phyloP scores from a whole-genome alignment of 176 grass and related monocot genomes.

The Musa beccarii region DNA sequence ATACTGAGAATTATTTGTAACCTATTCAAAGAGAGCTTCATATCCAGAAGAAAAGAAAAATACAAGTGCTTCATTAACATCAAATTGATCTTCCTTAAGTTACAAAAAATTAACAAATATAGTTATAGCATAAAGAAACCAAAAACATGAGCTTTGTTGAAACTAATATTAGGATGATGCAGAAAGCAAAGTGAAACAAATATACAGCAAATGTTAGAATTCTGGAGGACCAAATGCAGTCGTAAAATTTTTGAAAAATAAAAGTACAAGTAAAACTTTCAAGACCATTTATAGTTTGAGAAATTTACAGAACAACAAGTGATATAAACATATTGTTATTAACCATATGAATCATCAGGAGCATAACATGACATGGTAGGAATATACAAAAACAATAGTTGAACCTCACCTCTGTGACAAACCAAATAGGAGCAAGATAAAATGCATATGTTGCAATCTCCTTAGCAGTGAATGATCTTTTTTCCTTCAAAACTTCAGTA shows the following conservation, averaged over 20 bases:
- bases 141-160: no score
- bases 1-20: background rate
- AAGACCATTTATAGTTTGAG: background rate
- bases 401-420: slow-evolving; percentile 81
- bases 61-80: no score
- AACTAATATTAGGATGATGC: background rate
- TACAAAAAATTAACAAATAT: no score
- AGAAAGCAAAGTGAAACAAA: background rate
- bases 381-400: background rate
- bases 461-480: slow-evolving; percentile 41
- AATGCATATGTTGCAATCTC: slow-evolving; percentile 63
- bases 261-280: background rate
- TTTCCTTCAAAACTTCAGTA: slow-evolving; percentile 36
- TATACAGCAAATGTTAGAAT: background rate
- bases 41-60: no score
- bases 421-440: slow-evolving; percentile 95
- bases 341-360: background rate
- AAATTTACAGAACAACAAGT: background rate
- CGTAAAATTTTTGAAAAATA: background rate
- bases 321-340: background rate
- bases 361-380: background rate
- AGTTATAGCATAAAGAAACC: no score
- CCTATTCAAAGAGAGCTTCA: no score
- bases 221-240: background rate
- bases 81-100: no score